phyloP scores from a whole-genome alignment of 495 filamentous ascomycete genomes.

The Aspergillus bridgeri region DNA sequence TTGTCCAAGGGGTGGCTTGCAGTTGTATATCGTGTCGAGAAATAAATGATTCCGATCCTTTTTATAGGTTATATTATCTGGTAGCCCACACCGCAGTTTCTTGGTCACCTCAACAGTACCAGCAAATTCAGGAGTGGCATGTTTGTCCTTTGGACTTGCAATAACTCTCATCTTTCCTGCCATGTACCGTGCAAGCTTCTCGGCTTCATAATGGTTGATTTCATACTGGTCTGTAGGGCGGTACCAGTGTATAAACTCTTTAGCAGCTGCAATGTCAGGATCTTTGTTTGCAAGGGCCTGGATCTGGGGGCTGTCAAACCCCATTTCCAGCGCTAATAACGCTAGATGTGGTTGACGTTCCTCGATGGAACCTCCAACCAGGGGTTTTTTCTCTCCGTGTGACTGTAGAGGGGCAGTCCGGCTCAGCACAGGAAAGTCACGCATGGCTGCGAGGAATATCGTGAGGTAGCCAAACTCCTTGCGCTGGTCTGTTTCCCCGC shows the following conservation, averaged over 20 bases:
- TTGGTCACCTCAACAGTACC: background rate
- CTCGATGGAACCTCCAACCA: background rate
- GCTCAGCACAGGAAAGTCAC: background rate
- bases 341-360: background rate
- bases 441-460: background rate
- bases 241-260: background rate
- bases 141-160: background rate
- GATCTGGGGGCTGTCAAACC: background rate
- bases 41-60: background rate
- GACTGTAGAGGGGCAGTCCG: background rate
- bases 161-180: background rate
- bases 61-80: background rate
- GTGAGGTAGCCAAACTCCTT: background rate
- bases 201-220: background rate
- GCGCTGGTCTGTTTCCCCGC: background rate
- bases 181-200: background rate
- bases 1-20: background rate
- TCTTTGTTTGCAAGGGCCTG: background rate
- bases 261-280: background rate
- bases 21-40: background rate
- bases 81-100: background rate
- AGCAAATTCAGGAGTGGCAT: background rate
- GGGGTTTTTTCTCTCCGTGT: background rate
- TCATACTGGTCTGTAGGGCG: background rate
- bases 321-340: background rate